Percentiles rank a stretch among this genome's conserved stretches.
These are phyloP conservation scores for Nyctanthes arbortristis DNA, from an alignment of 257 asterid species.

Conservation along the genomic window DNA sequence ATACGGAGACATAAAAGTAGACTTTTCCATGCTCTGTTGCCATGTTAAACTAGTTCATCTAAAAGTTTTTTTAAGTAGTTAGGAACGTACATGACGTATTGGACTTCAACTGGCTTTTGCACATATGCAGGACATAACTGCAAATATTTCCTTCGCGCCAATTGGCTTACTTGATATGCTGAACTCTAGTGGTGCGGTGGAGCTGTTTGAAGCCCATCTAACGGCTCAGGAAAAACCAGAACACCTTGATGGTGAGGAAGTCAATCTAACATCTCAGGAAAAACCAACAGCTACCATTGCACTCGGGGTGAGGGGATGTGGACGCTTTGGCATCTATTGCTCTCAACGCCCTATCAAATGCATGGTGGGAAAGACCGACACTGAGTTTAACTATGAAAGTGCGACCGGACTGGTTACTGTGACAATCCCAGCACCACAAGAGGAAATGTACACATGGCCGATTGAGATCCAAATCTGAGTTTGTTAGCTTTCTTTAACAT, in stretches of 20 bases:
- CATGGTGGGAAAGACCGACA: conserved; percentile 42
- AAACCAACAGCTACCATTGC: conserved; percentile 46
- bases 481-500: background rate
- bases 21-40: too few relatives aligned
- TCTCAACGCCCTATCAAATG: conserved; percentile 70
- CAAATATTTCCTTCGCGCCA: conserved; percentile 59
- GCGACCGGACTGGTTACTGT: conserved; percentile 59
- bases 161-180: conserved; percentile 91
- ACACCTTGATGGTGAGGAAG: conserved; percentile 22
- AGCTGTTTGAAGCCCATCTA: conserved; percentile 47
- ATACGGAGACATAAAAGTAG: background rate
- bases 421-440: conserved; percentile 42
- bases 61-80: background rate
- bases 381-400: conserved; percentile 46
- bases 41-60: too few relatives aligned
- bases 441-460: conserved; percentile 73
- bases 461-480: conserved; percentile 55
- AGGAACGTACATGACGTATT: too few relatives aligned
- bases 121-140: conserved; percentile 49
- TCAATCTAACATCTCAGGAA: conserved; percentile 25
- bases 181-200: conserved; percentile 88
- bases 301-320: conserved; percentile 73
- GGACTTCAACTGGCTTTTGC: background rate
- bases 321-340: conserved; percentile 71
- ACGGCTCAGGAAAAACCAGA: conserved; percentile 23